Evolutionary conservation across 208 protist genomes (phyloP).

Genomic region (Trypanosoma grayi): DNA sequence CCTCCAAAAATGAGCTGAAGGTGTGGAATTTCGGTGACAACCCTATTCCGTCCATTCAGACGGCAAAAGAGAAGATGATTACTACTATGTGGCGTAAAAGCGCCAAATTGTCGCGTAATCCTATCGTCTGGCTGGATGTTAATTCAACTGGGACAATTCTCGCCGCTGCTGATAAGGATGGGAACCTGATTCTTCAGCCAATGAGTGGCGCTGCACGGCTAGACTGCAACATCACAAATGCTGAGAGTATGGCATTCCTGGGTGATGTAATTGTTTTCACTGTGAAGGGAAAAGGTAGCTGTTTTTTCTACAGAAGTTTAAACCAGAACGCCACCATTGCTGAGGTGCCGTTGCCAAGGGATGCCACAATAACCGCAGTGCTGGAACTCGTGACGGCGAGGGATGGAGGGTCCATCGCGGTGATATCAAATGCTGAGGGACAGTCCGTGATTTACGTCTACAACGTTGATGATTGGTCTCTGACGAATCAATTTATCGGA

Average conservation of each 20-base stretch:
- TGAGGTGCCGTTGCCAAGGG: slow-evolving; percentile 21
- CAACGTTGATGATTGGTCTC: slow-evolving; percentile 18
- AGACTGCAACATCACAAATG: slow-evolving; percentile 23
- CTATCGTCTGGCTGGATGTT: slow-evolving; percentile 36
- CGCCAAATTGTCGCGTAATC: slow-evolving; percentile 47
- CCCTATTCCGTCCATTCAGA: slow-evolving; percentile 53
- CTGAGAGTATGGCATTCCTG: slow-evolving; percentile 30
- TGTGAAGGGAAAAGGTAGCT: slow-evolving; percentile 1
- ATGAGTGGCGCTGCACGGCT: slow-evolving; percentile 29
- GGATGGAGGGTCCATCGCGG: slow-evolving; percentile 14
- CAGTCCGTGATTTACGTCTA: slow-evolving; percentile 28
- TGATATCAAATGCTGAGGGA: slow-evolving; percentile 22
- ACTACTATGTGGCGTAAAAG: slow-evolving; percentile 61
- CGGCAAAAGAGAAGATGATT: slow-evolving; percentile 39
- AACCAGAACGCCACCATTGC: background rate
- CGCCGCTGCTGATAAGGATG: slow-evolving; percentile 25
- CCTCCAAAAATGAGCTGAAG: slow-evolving; percentile 49
- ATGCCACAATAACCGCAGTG: slow-evolving; percentile 4
- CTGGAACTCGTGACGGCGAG: slow-evolving; percentile 11
- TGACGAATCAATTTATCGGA: slow-evolving; percentile 46
- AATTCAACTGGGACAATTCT: slow-evolving; percentile 33
- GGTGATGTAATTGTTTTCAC: slow-evolving; percentile 38
- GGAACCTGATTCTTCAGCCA: slow-evolving; percentile 37
- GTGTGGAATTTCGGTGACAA: slow-evolving; percentile 39
- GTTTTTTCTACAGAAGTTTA: slow-evolving; percentile 20